Percentiles rank a stretch among this genome's conserved stretches.
Conservation (phyloP, 78 protist species). For the Corallochytrium limacisporum region DNA sequence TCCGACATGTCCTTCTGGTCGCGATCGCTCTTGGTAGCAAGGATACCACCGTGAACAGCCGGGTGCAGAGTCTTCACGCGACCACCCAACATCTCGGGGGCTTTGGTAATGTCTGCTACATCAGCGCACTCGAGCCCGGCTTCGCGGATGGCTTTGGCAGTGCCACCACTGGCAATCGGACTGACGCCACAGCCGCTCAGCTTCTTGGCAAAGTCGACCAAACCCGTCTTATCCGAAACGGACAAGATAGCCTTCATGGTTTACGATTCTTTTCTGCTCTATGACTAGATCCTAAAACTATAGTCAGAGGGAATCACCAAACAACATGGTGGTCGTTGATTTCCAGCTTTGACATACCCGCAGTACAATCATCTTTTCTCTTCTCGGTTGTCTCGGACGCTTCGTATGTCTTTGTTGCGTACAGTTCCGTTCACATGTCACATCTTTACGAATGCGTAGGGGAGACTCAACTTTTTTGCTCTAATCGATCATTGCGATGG, state of each 20-base stretch:
- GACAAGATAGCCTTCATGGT: not conserved
- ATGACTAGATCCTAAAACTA: no score
- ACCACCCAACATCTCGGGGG: constrained; percentile 18
- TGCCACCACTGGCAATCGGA: constrained; percentile 12
- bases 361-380: no score
- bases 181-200: not conserved
- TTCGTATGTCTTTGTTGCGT: no score
- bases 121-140: not conserved
- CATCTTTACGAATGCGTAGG: no score
- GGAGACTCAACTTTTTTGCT: no score
- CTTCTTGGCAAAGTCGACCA: constrained; percentile 6
- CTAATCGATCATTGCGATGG: no score
- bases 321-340: no score
- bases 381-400: no score
- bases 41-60: constrained; percentile 59
- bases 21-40: constrained; percentile 7
- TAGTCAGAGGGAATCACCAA: no score
- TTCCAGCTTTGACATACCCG: no score
- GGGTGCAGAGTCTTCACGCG: constrained; percentile 81
- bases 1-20: constrained; percentile 37
- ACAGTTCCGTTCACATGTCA: no score
- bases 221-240: constrained; percentile 17
- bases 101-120: constrained; percentile 9
- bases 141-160: not conserved
- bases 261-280: no score